Conservation (phyloP, 345 rosid genomes). For the Draba incana region DNA sequence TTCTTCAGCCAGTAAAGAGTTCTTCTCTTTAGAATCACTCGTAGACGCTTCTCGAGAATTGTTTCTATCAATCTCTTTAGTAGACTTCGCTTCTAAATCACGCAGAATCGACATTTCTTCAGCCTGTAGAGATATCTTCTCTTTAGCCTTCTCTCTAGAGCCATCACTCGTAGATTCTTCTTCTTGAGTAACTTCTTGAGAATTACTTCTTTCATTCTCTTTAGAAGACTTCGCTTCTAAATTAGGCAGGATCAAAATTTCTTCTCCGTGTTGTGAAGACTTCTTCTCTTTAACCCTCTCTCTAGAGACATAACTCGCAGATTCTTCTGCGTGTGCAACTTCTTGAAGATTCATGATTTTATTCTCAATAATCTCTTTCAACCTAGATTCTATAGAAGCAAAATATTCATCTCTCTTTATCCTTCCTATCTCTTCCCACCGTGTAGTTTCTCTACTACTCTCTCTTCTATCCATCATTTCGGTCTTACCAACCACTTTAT, state of each 20-base stretch:
- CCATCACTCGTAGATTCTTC: constrained; percentile 15
- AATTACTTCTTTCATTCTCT: constrained; percentile 1
- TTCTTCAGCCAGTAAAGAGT: constrained; percentile 4
- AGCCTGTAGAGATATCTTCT: neutral
- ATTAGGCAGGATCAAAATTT: neutral
- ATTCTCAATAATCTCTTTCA: constrained; percentile 2
- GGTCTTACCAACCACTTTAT: constrained; percentile 8
- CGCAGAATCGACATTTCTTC: neutral
- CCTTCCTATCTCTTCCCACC: constrained; percentile 11
- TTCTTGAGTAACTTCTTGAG: constrained; percentile 9
- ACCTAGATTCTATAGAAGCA: constrained; percentile 17
- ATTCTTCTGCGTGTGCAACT: neutral
- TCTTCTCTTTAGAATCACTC: neutral
- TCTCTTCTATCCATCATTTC: constrained; percentile 11
- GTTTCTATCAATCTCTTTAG: neutral
- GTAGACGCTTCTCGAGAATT: constrained; percentile 13
- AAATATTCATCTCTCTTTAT: constrained; percentile 13
- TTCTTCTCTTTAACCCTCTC: neutral
- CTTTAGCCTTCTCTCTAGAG: neutral
- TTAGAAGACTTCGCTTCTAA: neutral
- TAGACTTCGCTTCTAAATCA: neutral
- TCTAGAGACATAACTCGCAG: neutral
- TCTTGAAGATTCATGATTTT: constrained; percentile 24
- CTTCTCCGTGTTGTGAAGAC: neutral
- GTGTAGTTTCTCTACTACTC: neutral